These are phyloP conservation scores for Athelia sp. DNA, from an alignment of 1,284 basidiomycete species.

Conservation along the genomic window DNA sequence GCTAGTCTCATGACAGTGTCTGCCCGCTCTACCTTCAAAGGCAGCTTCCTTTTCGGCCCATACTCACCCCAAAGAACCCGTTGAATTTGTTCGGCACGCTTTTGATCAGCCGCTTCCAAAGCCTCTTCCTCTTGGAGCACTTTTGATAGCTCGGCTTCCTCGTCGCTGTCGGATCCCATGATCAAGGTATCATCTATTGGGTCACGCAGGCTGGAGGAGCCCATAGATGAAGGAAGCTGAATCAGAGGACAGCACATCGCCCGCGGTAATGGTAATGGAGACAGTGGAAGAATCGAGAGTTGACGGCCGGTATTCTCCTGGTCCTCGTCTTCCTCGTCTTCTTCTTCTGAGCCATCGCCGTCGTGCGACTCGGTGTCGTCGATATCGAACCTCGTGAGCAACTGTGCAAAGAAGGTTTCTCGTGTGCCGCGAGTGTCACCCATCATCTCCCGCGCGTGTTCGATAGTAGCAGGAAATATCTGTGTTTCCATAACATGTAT, in stretches of 20 bases:
- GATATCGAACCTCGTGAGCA: slow-evolving; percentile 15
- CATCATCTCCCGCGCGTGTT: slow-evolving; percentile 38
- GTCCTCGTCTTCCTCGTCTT: slow-evolving; percentile 1
- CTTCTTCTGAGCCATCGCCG: not conserved
- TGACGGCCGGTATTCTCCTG: not conserved
- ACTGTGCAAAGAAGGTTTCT: slow-evolving; percentile 29
- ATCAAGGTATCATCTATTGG: slow-evolving; percentile 19
- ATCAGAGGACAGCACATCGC: slow-evolving; percentile 10
- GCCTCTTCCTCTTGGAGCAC: slow-evolving; percentile 39
- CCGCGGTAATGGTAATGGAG: slow-evolving; percentile 5
- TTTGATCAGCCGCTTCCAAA: slow-evolving; percentile 36
- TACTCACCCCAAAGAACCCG: slow-evolving; percentile 21
- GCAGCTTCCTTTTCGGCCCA: not conserved
- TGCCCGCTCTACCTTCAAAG: no score
- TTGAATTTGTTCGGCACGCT: slow-evolving; percentile 18
- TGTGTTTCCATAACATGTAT: slow-evolving; percentile 13
- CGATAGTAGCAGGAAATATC: slow-evolving; percentile 38
- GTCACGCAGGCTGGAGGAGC: no score
- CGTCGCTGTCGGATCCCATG: slow-evolving; percentile 36
- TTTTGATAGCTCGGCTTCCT: slow-evolving; percentile 36
- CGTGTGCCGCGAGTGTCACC: slow-evolving; percentile 24
- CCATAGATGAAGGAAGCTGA: slow-evolving; percentile 8
- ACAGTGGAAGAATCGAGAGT: slow-evolving; percentile 2
- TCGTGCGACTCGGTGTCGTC: slow-evolving; percentile 8
- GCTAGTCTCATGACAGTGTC: no score